A percentile compares a stretch with the other conserved stretches of the same genome.
Conservation (phyloP, 2,329 filamentous ascomycete species). For the Aspergillus novoparasiticus region DNA sequence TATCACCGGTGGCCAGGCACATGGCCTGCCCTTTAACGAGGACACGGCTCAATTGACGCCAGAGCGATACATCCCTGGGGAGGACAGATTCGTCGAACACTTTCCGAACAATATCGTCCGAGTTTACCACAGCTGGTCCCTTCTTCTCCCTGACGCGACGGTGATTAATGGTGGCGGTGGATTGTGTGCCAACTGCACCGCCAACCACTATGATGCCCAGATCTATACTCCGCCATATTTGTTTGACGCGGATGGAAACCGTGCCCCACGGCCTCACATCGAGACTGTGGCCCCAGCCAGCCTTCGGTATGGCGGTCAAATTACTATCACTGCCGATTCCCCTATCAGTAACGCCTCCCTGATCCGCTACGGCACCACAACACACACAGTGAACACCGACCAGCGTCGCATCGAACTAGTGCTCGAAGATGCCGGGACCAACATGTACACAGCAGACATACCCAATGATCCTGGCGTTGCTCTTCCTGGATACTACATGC, state of each 20-base stretch:
- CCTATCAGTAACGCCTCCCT: slow-evolving; percentile 1
- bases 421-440: slow-evolving; percentile 29
- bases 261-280: slow-evolving; percentile 49
- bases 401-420: slow-evolving; percentile 56
- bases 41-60: slow-evolving; percentile 44
- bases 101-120: slow-evolving; percentile 7
- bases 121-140: slow-evolving; percentile 52
- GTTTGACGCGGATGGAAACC: slow-evolving; percentile 36
- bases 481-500: slow-evolving; percentile 56
- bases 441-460: slow-evolving; percentile 23
- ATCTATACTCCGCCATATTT: slow-evolving; percentile 60
- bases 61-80: slow-evolving; percentile 51
- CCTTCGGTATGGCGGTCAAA: neutral
- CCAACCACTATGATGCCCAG: slow-evolving; percentile 57
- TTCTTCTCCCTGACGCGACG: slow-evolving; percentile 53
- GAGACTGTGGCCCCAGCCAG: slow-evolving; percentile 1
- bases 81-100: slow-evolving; percentile 40
- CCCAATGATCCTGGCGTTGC: slow-evolving; percentile 53
- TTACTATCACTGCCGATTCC: slow-evolving; percentile 7
- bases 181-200: slow-evolving; percentile 50
- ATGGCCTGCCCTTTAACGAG: slow-evolving; percentile 50
- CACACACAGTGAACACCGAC: slow-evolving; percentile 60
- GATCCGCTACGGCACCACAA: slow-evolving; percentile 6
- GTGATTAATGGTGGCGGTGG: slow-evolving; percentile 58
- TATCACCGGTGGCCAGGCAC: slow-evolving; percentile 51